Evolutionary conservation across 2,329 filamentous ascomycete genomes (phyloP), one percentile per base, ranked within the genome.

Genomic region (Metarhizium humberi): DNA sequence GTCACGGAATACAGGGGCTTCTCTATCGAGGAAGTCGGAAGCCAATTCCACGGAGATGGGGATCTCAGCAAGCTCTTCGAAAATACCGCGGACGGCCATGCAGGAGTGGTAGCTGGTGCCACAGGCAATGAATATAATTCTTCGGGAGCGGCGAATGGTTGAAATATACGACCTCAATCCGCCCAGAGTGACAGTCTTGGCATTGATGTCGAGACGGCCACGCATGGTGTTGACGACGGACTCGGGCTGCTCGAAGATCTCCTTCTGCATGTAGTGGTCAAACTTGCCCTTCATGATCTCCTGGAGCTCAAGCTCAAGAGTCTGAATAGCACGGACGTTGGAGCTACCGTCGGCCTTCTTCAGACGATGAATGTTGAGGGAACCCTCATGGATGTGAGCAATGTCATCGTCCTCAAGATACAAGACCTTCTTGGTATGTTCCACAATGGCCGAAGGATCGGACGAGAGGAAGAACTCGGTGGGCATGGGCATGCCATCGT

Each of bases 241-340:
- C 77, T 99, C 94, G 69, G 94, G 94, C 80, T 99, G 94, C 81
- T 99, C 94, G 73, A 99, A 99, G 69, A 99, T 99, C 75, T 99
- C 94, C 85, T 99, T 99, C 74, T 99, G 94, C 94, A 99, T 99
- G 81, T 96, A 99, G 79, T 99, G 94, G 74, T 99, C 94, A 75
- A 97, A 99, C 72, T 94, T 95, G 75, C 94, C 94, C 87, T 99
- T 99, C 94, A 99, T 99, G 76, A 99, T 99, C 80, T 99, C 92
- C 79, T 99, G 94, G 61, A 99, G 87, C 80, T 99, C 91, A 52
- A 99, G 88, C 80, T 99, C 94, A 55, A 99, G 84, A 55, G 94
- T 99, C 82, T 99, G 94, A 72, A 99, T 99, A 66, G 89, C 90
- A 72, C 94, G 92, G 65, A 97, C 91, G 70, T 97, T 96, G 75